Conservation (phyloP, 768 basidiomycete species). For the Obba rivulosa region DNA sequence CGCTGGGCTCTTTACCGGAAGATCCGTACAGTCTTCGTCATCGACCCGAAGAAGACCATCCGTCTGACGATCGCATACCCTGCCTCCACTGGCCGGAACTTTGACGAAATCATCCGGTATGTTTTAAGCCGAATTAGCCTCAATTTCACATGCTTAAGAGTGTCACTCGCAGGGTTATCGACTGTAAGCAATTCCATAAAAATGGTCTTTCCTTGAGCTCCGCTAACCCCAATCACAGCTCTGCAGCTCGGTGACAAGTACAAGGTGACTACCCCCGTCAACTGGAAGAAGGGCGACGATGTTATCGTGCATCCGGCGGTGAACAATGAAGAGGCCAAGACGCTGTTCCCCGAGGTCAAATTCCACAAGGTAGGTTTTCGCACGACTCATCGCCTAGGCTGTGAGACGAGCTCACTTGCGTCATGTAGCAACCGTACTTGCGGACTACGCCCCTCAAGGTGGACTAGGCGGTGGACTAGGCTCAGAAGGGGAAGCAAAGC, state of each 20-base stretch:
- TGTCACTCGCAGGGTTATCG: conserved; percentile 53
- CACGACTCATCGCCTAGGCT: not conserved
- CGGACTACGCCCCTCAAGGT: conserved; percentile 62
- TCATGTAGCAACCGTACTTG: conserved; percentile 66
- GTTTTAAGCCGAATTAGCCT: not conserved
- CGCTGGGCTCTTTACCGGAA: conserved; percentile 24
- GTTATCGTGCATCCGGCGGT: conserved; percentile 90
- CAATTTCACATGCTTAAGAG: not conserved
- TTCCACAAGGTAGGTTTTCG: conserved; percentile 62
- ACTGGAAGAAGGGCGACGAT: conserved; percentile 92
- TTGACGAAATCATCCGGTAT: conserved; percentile 63
- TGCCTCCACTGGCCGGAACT: conserved; percentile 93
- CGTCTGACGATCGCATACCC: conserved; percentile 89
- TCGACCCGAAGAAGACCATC: conserved; percentile 95
- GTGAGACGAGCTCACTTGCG: not conserved
- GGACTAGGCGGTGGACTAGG: conserved; percentile 2
- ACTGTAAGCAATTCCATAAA: conserved; percentile 39
- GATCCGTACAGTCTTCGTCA: conserved; percentile 95
- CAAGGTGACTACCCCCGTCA: conserved; percentile 83
- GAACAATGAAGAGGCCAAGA: conserved; percentile 82
- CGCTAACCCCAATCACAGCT: conserved; percentile 31
- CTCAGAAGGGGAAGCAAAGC: too few relatives aligned
- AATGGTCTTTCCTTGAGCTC: not conserved
- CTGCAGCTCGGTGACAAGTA: conserved; percentile 89
- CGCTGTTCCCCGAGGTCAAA: conserved; percentile 80